Conservation (phyloP, 1,284 basidiomycete genomes). For the Neotropicomus parvogracilis region DNA sequence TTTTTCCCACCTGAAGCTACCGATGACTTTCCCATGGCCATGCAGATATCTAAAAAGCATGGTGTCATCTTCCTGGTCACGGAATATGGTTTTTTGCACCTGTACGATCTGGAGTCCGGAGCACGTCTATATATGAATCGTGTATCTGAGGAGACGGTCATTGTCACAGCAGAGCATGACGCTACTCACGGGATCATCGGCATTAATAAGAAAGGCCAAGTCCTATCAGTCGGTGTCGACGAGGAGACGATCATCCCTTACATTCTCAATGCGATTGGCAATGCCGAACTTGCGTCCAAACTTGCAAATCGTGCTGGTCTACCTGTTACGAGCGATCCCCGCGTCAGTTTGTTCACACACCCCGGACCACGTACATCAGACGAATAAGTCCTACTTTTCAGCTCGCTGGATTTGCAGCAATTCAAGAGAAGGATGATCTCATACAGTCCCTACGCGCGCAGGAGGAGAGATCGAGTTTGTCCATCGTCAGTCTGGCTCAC, state of each 20-base stretch:
- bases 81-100: slow-evolving; percentile 99
- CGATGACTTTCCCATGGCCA: slow-evolving; percentile 98
- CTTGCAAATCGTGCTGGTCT: slow-evolving; percentile 95
- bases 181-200: slow-evolving; percentile 94
- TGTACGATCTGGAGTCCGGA: slow-evolving; percentile 97
- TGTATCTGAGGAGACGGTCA: slow-evolving; percentile 99
- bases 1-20: slow-evolving; percentile 99
- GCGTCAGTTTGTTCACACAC: slow-evolving; percentile 47
- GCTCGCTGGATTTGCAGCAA: no score
- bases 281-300: slow-evolving; percentile 97
- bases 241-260: slow-evolving; percentile 96
- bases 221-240: slow-evolving; percentile 95
- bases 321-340: slow-evolving; percentile 96
- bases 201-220: slow-evolving; percentile 99
- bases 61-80: slow-evolving; percentile 98
- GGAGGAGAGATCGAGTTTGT: no score
- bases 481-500: no score
- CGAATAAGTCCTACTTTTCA: no score
- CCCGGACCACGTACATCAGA: no score
- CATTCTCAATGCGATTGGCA: slow-evolving; percentile 90
- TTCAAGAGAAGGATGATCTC: no score
- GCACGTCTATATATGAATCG: slow-evolving; percentile 99
- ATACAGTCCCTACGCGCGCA: no score
- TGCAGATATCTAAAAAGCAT: slow-evolving; percentile 98
- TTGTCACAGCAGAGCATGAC: slow-evolving; percentile 97